Conservation (phyloP, 306 rosid genomes). For the Lagenaria siceraria region DNA sequence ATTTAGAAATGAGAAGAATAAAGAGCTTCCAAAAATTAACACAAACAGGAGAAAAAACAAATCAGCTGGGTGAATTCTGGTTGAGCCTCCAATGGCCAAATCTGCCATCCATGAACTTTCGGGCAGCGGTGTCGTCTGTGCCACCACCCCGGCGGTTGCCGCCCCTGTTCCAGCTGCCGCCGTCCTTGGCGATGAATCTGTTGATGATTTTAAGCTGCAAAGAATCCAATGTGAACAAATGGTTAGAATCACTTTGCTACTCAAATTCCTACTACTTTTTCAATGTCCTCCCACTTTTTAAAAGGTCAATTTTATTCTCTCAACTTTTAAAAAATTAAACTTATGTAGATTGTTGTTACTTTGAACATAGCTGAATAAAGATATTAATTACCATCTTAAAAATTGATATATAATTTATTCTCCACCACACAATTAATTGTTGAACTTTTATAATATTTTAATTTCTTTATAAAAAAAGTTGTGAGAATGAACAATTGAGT, state of each 20-base stretch:
- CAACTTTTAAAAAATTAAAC: too few species aligned
- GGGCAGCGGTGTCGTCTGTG: conserved; percentile 14
- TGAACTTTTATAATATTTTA: too few species aligned
- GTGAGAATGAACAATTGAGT: too few species aligned
- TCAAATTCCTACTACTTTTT: too few species aligned
- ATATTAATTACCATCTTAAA: too few species aligned
- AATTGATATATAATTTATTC: too few species aligned
- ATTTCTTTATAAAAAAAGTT: too few species aligned
- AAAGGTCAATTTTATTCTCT: too few species aligned
- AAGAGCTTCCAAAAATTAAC: conserved; percentile 16
- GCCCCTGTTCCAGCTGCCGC: background rate
- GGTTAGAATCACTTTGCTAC: too few species aligned
- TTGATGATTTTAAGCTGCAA: conserved; percentile 32
- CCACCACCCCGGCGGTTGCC: background rate
- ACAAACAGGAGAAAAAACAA: conserved; percentile 3
- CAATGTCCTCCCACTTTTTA: too few species aligned
- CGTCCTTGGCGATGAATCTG: conserved; percentile 14
- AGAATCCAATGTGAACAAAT: background rate
- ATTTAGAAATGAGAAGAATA: conserved; percentile 16
- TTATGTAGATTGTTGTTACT: fast-evolving
- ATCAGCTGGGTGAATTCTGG: background rate
- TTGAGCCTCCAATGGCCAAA: conserved; percentile 34
- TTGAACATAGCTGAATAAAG: too few species aligned
- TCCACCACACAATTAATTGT: too few species aligned
- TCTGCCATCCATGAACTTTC: conserved; percentile 40